Percentiles rank a stretch among this genome's conserved stretches.
These are phyloP conservation scores for Lanmaoa rubissima DNA, from an alignment of 768 basidiomycete species.

Conservation along the genomic window DNA sequence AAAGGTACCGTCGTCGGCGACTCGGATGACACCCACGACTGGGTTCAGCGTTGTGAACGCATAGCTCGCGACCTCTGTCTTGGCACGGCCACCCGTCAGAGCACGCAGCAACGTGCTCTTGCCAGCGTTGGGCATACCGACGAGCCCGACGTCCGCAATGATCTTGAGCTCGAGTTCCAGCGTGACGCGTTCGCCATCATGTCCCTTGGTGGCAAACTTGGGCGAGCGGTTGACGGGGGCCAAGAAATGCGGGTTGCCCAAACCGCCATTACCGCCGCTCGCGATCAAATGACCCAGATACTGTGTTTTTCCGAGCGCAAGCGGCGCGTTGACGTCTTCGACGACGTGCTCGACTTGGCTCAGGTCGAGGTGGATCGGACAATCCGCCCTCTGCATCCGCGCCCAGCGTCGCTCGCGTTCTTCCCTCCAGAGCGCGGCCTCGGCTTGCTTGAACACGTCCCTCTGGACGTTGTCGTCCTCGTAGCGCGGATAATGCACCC, in stretches of 20 bases:
- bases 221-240: conserved; percentile 70
- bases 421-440: conserved; percentile 54
- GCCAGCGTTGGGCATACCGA: conserved; percentile 94
- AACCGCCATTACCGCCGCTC: conserved; percentile 74
- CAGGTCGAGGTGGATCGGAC: conserved; percentile 60
- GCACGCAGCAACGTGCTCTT: conserved; percentile 91
- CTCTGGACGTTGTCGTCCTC: conserved; percentile 61
- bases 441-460: conserved; percentile 71
- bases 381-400: conserved; percentile 39
- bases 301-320: conserved; percentile 55
- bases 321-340: conserved; percentile 46
- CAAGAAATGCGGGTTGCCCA: conserved; percentile 88
- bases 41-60: conserved; percentile 97
- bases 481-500: conserved; percentile 78
- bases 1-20: conserved; percentile 75
- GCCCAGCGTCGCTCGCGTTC: conserved; percentile 58
- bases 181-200: conserved; percentile 68
- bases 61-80: conserved; percentile 83
- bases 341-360: conserved; percentile 45
- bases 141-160: conserved; percentile 91
- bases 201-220: conserved; percentile 81
- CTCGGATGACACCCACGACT: conserved; percentile 85
- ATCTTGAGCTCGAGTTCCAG: conserved; percentile 92
- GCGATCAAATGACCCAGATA: conserved; percentile 65
- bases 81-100: conserved; percentile 80